Conservation (phyloP, 768 basidiomycete species). For the Lactarius vividus region DNA sequence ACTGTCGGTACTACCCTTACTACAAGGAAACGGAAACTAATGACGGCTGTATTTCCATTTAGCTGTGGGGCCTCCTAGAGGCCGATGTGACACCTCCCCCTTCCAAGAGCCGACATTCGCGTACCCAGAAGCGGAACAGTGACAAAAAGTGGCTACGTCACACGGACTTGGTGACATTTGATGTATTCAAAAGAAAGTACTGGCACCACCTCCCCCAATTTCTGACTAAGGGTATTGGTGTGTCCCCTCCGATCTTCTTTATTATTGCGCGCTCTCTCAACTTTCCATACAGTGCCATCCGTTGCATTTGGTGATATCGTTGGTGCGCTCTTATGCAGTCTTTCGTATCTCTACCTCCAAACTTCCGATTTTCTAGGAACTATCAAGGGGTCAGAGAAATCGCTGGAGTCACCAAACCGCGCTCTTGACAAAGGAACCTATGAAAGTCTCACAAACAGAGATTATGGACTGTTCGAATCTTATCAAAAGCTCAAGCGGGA, state of each 20-base stretch:
- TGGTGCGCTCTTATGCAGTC: slow-evolving; percentile 36
- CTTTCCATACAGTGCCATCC: slow-evolving; percentile 47
- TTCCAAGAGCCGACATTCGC: slow-evolving; percentile 6
- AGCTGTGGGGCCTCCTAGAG: slow-evolving; percentile 52
- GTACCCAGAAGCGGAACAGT: slow-evolving; percentile 1
- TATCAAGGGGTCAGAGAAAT: slow-evolving; percentile 63
- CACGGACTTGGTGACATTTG: slow-evolving; percentile 40
- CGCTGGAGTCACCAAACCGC: slow-evolving; percentile 32
- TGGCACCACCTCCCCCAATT: slow-evolving; percentile 59
- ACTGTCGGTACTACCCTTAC: slow-evolving; percentile 38
- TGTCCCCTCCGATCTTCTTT: slow-evolving; percentile 9
- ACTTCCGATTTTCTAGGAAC: slow-evolving; percentile 40
- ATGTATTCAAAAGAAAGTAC: slow-evolving; percentile 48
- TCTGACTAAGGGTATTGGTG: slow-evolving; percentile 54
- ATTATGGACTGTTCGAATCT: slow-evolving; percentile 42
- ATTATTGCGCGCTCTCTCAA: not conserved
- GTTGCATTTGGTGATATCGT: slow-evolving; percentile 65
- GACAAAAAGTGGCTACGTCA: not conserved
- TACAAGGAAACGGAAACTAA: not conserved
- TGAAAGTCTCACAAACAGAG: not conserved
- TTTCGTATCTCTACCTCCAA: not conserved
- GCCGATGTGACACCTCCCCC: slow-evolving; percentile 38
- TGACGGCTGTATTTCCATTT: not conserved
- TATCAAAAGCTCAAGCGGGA: slow-evolving; percentile 50
- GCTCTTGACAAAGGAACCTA: slow-evolving; percentile 17